Evolutionary conservation across 2,329 filamentous ascomycete species (phyloP), one percentile per base, ranked within the genome.

Genomic region (Colletotrichum tamarilloi): DNA sequence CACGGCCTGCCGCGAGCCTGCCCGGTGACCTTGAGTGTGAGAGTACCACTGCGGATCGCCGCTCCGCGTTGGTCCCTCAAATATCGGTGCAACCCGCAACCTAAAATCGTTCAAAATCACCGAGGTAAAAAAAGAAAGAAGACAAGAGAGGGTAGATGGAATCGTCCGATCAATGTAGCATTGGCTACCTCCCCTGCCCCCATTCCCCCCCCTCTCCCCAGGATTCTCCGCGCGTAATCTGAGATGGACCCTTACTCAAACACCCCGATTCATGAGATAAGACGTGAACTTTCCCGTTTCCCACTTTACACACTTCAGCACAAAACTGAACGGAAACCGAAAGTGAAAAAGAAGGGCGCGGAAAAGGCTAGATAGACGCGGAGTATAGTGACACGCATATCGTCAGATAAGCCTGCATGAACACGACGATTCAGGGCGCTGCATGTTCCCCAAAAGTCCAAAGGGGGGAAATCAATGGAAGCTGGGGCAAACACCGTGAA

Each of bases 51-150:
- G 32, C 32, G 1, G 12, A 35, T 35, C 32, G 32, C 19, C 5
- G 24, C 26, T 24, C 12, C 26, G n/a, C 7, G 5, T n/a, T 32
- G 16, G 7, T 38, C 42, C 16, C 12, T 38, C 53, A 2, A 5
- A 5, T 22, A 55, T 53, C 60, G 42, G 60, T 55, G 62, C 49
- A 64, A 38, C 49, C 62, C 62, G 62, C 19, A 64, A 64, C 30
- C 62, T 64, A 35, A 49, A 49, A 12, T 49, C 22, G 30, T 3
- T 3, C 35, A n/a, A 19, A 12, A 26, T 30, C 55, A 16, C 19
- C 6, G 28, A n/a, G 22, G 4, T 22, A 35, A 35, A 26, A 42
- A 42, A 46, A 3, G 6, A 46, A n/a, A 46, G 19, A 46, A 46
- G 3, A n/a, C 26, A n/a, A n/a, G 19, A n/a, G n/a, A 19, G 19